phyloP scores from a whole-genome alignment of 495 filamentous ascomycete species.

The Aspergillus nidulans region DNA sequence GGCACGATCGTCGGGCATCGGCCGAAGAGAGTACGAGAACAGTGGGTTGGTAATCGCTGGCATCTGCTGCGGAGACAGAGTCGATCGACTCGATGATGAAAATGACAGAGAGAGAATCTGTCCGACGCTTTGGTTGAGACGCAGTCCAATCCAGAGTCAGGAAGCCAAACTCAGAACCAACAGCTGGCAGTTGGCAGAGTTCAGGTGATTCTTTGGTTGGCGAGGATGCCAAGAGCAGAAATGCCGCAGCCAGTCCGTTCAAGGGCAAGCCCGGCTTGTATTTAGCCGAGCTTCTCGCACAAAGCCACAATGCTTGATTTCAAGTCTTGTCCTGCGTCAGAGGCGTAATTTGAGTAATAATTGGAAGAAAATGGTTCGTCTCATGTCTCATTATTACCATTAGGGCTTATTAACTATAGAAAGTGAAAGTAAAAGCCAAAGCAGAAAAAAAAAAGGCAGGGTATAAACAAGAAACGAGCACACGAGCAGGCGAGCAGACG shows the following conservation, averaged over 20 bases:
- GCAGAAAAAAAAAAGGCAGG: not conserved
- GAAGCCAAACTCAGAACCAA: too few relatives aligned
- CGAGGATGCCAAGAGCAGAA: not conserved
- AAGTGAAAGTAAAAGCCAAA: not conserved
- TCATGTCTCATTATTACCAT: constrained; percentile 3
- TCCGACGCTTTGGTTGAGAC: too few relatives aligned
- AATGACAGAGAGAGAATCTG: too few relatives aligned
- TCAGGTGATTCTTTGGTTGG: too few relatives aligned
- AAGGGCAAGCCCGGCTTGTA: not conserved
- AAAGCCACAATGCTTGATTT: constrained; percentile 3
- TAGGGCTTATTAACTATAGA: not conserved
- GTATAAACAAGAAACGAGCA: not conserved
- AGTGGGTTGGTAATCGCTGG: too few relatives aligned
- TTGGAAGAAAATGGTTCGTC: not conserved
- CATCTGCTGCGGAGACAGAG: too few relatives aligned
- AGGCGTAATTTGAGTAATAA: not conserved
- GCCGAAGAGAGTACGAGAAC: too few relatives aligned
- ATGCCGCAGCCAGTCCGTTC: not conserved
- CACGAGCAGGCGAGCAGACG: not conserved
- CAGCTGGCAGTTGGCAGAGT: too few relatives aligned
- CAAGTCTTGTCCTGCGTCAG: not conserved
- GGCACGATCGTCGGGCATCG: not conserved
- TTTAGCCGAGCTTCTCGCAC: not conserved
- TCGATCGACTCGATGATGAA: too few relatives aligned
- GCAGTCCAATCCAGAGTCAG: too few relatives aligned